phyloP scores from a whole-genome alignment of 768 basidiomycete species.

The Suillus ampliporus region DNA sequence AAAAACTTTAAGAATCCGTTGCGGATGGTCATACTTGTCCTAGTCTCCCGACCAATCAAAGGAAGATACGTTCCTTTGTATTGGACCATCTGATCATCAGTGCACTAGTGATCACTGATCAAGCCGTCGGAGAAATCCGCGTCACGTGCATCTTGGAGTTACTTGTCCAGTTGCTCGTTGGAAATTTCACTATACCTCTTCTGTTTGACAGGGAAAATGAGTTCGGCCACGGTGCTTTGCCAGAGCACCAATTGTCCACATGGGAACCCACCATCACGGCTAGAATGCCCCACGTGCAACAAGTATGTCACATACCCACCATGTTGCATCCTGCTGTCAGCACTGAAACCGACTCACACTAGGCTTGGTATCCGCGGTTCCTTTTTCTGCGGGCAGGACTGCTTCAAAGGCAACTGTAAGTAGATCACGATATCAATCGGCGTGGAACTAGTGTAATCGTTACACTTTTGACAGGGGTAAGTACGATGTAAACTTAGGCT shows the following conservation, averaged over 20 bases:
- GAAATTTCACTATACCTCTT: neutral
- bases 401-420: constrained; percentile 95
- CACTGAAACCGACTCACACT: constrained; percentile 22
- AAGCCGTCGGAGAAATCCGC: constrained; percentile 1
- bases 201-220: constrained; percentile 37
- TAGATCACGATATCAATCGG: constrained; percentile 20
- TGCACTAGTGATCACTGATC: too few species aligned
- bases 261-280: constrained; percentile 81
- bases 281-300: constrained; percentile 94
- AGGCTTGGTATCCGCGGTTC: constrained; percentile 85
- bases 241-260: constrained; percentile 77
- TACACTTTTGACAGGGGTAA: constrained; percentile 31
- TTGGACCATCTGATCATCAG: too few species aligned
- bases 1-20: neutral
- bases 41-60: too few species aligned
- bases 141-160: constrained; percentile 24
- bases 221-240: constrained; percentile 48
- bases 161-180: neutral
- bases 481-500: constrained; percentile 3
- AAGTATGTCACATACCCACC: constrained; percentile 65
- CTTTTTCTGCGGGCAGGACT: constrained; percentile 93
- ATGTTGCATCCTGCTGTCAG: constrained; percentile 11
- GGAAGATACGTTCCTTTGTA: too few species aligned
- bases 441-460: constrained; percentile 3
- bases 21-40: too few species aligned